Evolutionary conservation across 2,329 filamentous ascomycete species (phyloP).

Genomic region (Phialophora macrospora): DNA sequence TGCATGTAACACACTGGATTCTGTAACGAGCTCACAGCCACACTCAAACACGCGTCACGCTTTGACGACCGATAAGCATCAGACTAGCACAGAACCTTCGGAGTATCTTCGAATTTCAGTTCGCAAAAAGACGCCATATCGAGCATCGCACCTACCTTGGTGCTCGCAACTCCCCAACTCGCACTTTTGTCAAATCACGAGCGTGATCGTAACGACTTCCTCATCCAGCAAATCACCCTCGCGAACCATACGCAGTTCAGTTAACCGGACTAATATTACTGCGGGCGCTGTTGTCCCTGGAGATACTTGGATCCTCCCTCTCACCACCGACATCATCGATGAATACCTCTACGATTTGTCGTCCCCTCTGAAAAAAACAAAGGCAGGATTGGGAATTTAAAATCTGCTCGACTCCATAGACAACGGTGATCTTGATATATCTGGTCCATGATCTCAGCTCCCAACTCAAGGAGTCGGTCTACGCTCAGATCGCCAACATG

Average conservation of each 20-base stretch:
- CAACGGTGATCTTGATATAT: not conserved
- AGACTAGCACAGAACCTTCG: not conserved
- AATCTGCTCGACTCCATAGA: not conserved
- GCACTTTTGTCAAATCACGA: not conserved
- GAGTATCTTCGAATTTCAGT: not conserved
- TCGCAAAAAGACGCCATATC: constrained; percentile 12
- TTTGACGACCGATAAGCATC: not conserved
- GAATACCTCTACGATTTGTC: constrained; percentile 2
- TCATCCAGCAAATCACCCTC: not conserved
- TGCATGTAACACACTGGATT: not conserved
- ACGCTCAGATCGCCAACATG: constrained; percentile 9
- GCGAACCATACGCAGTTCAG: not conserved
- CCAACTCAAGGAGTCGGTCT: not conserved
- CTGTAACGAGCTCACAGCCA: constrained; percentile 14
- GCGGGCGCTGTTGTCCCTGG: not conserved
- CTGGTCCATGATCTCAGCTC: constrained; percentile 6
- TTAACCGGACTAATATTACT: constrained; percentile 17
- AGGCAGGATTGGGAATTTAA: not conserved
- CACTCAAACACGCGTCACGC: constrained; percentile 12
- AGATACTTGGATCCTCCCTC: constrained; percentile 1
- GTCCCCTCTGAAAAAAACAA: not conserved
- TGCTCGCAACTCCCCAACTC: not conserved
- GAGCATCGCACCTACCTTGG: constrained; percentile 3
- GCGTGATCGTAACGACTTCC: constrained; percentile 6
- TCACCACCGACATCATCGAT: constrained; percentile 9